Conservation (phyloP, 225 moss, liverwort and hornwort species). For the Bryum argenteum region DNA sequence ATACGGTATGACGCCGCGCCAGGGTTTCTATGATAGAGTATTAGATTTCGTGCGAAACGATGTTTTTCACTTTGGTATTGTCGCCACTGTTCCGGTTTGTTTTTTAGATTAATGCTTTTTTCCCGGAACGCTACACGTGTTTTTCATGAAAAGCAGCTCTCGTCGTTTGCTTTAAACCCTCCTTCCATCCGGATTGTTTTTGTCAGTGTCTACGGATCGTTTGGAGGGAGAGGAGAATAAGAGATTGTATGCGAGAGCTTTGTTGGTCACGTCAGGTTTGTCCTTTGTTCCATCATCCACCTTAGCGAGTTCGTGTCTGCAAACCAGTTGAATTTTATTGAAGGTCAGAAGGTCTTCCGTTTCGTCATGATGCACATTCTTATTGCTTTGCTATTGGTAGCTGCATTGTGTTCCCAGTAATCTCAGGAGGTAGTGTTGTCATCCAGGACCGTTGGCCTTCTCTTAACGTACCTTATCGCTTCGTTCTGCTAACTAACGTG, state of each 20-base stretch:
- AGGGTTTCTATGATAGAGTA: too few relatives aligned
- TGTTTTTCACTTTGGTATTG: conserved; percentile 9
- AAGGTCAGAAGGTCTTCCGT: too few relatives aligned
- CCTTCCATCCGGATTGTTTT: neutral
- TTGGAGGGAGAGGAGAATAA: too few relatives aligned
- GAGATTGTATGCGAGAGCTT: too few relatives aligned
- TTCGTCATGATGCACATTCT: neutral
- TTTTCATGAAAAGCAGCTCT: neutral
- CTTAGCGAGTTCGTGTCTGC: too few relatives aligned
- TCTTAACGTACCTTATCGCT: neutral
- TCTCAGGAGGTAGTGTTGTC: neutral
- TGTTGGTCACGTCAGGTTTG: too few relatives aligned
- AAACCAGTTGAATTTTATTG: too few relatives aligned
- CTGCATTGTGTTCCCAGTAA: conserved; percentile 19
- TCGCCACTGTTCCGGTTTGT: neutral
- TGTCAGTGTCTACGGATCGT: neutral
- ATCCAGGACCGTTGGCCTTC: conserved; percentile 16
- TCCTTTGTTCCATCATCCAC: too few relatives aligned
- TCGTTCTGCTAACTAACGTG: neutral
- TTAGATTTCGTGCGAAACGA: too few relatives aligned
- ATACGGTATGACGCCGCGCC: too few relatives aligned
- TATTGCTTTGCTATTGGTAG: too few relatives aligned
- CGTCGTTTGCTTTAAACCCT: neutral
- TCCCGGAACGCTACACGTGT: neutral
- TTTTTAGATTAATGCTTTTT: neutral